Evolutionary conservation across 345 rosid species (phyloP), one percentile per base, ranked within the genome.

Genomic region (Salix caprea): DNA sequence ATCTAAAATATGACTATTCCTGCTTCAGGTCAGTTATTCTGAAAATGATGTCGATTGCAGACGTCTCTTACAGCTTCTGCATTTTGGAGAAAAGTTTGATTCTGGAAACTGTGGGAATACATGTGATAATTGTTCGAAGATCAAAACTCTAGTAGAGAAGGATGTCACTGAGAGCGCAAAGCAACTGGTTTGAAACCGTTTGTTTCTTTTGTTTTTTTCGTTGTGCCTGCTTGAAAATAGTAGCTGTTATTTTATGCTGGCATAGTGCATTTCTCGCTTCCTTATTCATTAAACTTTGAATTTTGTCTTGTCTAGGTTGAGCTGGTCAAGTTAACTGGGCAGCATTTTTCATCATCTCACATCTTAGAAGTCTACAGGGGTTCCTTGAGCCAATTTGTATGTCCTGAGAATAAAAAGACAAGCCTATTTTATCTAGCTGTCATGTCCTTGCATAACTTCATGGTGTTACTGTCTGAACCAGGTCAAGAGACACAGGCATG

Each of bases 31-130:
- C 70, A 87, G 98, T 82, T 96, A 92, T 74, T 89, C 94, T 50
- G 98, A 96, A 88, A 96, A 93, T 80, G 91, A 96, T 81, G 96
- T 96, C 72, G 99, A 96, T 72, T 96, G 99, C 75, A 87, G 98
- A 80, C 97, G 99, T 58, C 85, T 86, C 73, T 87, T 96, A 70
- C 99, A 96, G 80, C 90, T 96, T 48, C 79, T 89, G 68, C 99
- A 96, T 88, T 92, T 96, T 62, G 99, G 99, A 73, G 99, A 96
- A 79, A 93, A 92, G 60, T 96, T 96, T 77, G 88, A 91, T 79
- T 65, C 88, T 69, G 82, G 85, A 23, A 90, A 90, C 87, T 96
- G 99, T 81, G 69, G 82, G 73, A 91, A 84, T 42, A 93, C 99
- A 40, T 93, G 98, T 80, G 99, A 96, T 78, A 96, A 93, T 82